Evolutionary conservation across 202 grass and related monocot species (phyloP).

Genomic region (Brachypodium distachyon): DNA sequence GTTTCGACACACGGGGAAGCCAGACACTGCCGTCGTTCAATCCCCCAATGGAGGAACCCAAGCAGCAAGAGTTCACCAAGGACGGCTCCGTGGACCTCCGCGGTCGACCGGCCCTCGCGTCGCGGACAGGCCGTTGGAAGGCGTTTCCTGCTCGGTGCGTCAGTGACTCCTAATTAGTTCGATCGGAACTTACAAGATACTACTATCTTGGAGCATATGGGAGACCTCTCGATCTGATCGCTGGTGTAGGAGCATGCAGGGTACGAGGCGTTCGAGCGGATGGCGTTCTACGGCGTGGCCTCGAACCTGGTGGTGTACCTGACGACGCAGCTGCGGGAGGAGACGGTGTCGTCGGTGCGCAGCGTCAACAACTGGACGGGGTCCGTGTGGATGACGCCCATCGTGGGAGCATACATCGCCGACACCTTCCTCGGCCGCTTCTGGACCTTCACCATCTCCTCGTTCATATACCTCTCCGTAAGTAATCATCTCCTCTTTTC

Average conservation of each 20-base stretch:
- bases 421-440: slow-evolving; percentile 70
- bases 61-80: slow-evolving; percentile 41
- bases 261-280: slow-evolving; percentile 76
- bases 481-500: background rate
- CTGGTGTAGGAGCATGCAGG: background rate
- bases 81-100: slow-evolving; percentile 68
- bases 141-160: slow-evolving; percentile 72
- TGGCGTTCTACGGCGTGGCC: slow-evolving; percentile 82
- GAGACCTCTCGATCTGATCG: background rate
- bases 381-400: slow-evolving; percentile 71
- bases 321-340: slow-evolving; percentile 60
- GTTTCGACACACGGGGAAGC: background rate
- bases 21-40: background rate
- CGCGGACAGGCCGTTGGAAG: slow-evolving; percentile 59
- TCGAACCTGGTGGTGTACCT: slow-evolving; percentile 81
- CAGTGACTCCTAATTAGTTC: too few relatives aligned
- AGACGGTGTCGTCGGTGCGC: slow-evolving; percentile 55
- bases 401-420: slow-evolving; percentile 64
- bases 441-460: slow-evolving; percentile 81
- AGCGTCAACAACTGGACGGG: slow-evolving; percentile 87
- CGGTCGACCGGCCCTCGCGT: slow-evolving; percentile 39
- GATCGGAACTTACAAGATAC: too few relatives aligned
- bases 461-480: slow-evolving; percentile 69
- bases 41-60: slow-evolving; percentile 7
- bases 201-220: too few relatives aligned